These are phyloP conservation scores for Urochloa ruziziensis DNA, from an alignment of 176 grass and related monocot genomes.

Conservation along the genomic window DNA sequence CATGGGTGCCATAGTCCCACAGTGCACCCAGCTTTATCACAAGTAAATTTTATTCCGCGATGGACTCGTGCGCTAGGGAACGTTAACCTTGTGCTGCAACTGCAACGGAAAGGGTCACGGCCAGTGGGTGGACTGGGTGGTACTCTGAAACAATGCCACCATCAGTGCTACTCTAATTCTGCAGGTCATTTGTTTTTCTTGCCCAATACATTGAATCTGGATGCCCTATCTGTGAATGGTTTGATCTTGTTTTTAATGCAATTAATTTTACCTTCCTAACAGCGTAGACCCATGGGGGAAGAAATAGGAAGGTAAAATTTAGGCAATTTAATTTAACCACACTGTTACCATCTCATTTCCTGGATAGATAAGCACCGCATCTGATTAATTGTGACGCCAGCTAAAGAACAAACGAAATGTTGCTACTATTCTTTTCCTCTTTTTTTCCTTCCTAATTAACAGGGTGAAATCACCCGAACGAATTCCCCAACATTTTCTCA, in stretches of 20 bases:
- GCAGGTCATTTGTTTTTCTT: not conserved
- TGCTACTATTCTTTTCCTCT: conserved; percentile 15
- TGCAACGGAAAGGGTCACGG: not conserved
- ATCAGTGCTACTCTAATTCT: not conserved
- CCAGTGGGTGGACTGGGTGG: not conserved
- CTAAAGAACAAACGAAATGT: conserved; percentile 27
- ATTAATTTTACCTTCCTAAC: too few species aligned
- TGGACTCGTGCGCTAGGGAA: not conserved
- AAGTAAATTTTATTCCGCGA: not conserved
- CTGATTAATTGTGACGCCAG: conserved; percentile 12
- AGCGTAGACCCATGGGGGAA: too few species aligned
- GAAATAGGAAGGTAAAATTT: not conserved
- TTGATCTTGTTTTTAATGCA: not conserved
- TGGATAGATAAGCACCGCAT: not conserved
- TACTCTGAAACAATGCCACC: not conserved
- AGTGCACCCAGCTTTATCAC: not conserved
- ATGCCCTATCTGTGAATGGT: not conserved
- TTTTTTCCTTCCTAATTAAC: conserved; percentile 29
- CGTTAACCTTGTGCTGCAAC: not conserved
- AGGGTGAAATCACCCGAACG: conserved; percentile 27
- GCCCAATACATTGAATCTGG: not conserved
- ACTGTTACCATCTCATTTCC: conserved; percentile 16
- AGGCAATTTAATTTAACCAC: not conserved
- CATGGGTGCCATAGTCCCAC: not conserved
- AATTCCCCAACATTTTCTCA: conserved; percentile 32